Evolutionary conservation across 1,284 basidiomycete species (phyloP).

Genomic region (Moesziomyces sp.): DNA sequence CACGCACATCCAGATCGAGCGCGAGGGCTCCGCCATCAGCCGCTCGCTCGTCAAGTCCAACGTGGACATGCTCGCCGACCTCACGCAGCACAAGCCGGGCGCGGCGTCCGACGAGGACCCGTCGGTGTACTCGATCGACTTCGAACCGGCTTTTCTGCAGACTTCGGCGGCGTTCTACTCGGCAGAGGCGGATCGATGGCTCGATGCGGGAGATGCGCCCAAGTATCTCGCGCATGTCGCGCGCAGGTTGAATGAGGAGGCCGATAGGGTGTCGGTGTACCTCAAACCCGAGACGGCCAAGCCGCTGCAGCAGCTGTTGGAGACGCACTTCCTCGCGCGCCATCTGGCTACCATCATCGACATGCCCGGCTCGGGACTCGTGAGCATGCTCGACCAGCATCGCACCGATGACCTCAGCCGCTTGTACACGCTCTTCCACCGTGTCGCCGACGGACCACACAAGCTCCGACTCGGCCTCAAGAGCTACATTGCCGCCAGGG

Average conservation of each 20-base stretch:
- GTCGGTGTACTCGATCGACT: constrained; percentile 83
- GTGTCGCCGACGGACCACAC: constrained; percentile 75
- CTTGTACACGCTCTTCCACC: constrained; percentile 81
- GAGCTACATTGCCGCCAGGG: constrained; percentile 79
- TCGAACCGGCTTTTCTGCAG: constrained; percentile 84
- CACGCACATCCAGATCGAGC: constrained; percentile 87
- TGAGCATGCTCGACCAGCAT: constrained; percentile 85
- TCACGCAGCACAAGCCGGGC: constrained; percentile 70
- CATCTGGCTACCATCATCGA: constrained; percentile 81
- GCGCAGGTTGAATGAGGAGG: constrained; percentile 83
- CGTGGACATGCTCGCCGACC: constrained; percentile 83
- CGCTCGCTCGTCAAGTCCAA: constrained; percentile 87
- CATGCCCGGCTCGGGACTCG: constrained; percentile 86
- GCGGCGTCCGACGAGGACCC: constrained; percentile 32
- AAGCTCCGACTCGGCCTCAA: constrained; percentile 79
- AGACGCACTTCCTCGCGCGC: constrained; percentile 80
- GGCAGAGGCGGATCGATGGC: constrained; percentile 78
- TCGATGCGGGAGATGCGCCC: constrained; percentile 81
- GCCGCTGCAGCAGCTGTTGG: constrained; percentile 80
- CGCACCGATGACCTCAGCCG: constrained; percentile 81
- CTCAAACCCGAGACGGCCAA: constrained; percentile 80
- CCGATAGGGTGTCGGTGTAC: constrained; percentile 88
- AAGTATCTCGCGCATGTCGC: constrained; percentile 88
- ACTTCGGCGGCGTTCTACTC: constrained; percentile 85
- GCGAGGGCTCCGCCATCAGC: constrained; percentile 90